Base-by-base conservation (phyloP, 1,284 basidiomycete genomes). In the Cryptococcus neoformans region DNA sequence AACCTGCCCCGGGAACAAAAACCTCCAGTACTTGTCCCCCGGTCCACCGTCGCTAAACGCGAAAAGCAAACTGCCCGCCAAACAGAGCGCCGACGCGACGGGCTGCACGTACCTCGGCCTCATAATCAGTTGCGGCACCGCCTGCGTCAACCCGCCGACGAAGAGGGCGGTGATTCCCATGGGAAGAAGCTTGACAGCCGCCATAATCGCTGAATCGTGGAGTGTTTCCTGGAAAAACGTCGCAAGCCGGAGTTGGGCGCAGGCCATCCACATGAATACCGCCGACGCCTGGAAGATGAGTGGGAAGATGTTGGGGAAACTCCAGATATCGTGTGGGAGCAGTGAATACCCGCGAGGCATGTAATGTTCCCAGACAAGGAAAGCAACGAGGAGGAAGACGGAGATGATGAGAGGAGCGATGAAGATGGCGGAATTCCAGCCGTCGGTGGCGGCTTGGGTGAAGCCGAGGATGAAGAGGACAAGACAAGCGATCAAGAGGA, bases 381-480 rank as follows among this genome's bases (percentile, higher is more conserved):
- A 92, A 1, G 78, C 65, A 4, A 68, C 76, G 6, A 89, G 61
- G 36, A 89, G 72, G n/a, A 86, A 4, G 17, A 88, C 72, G n/a
- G 87, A 85, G 42, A 87, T 59, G 58, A 77, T 57, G 56, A 77
- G 55, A 0, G 74, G 74, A 0, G 73, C 75, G 51, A 75, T 72
- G 58, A 77, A 77, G 61, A 67, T 69, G 35, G 74, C 64, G 2
- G 63, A 67, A 21, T 59, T 56, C 73, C 74, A 77, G 6, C 75
- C 75, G 34, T 65, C 53, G 47, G 66, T 58, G 5, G 68, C 63
- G 10, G 71, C 69, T 57, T 74, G 73, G 14, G 75, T 77, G 63
- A 77, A 73, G 21, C 62, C 70, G 53, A 75, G 69, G 58, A 77
- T 74, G 68, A 77, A 75, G 40, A 73, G 65, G 45, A 72, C 58